Percentiles rank a stretch among this genome's conserved stretches.
These are phyloP conservation scores for Kwoniella botswanensis DNA, from an alignment of 768 basidiomycete species.

Conservation along the genomic window DNA sequence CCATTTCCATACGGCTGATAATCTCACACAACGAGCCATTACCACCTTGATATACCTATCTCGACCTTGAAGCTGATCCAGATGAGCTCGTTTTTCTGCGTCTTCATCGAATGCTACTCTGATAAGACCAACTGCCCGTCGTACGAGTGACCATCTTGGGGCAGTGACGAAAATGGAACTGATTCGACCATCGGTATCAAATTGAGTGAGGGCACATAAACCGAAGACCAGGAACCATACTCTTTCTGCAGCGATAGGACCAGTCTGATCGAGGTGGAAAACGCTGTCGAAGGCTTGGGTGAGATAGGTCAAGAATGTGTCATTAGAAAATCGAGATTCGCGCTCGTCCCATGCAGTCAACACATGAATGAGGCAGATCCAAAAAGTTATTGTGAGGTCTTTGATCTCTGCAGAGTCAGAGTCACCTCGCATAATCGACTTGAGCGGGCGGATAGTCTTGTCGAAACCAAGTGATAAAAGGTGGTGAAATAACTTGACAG, in stretches of 20 bases:
- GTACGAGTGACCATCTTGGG: conserved; percentile 69
- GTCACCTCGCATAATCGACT: conserved; percentile 57
- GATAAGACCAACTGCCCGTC: conserved; percentile 67
- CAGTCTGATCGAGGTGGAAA: conserved; percentile 38
- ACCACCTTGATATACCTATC: conserved; percentile 75
- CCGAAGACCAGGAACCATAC: conserved; percentile 75
- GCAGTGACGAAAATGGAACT: conserved; percentile 59
- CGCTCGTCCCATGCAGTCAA: conserved; percentile 59
- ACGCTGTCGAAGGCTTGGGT: conserved; percentile 29
- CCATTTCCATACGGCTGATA: conserved; percentile 82
- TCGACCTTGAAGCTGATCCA: conserved; percentile 65
- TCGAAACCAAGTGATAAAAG: conserved; percentile 67
- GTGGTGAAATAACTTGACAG: conserved; percentile 62
- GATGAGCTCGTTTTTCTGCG: conserved; percentile 50
- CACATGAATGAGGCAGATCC: conserved; percentile 76
- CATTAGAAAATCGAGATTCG: conserved; percentile 60
- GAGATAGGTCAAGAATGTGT: conserved; percentile 33
- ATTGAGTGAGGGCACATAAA: conserved; percentile 77
- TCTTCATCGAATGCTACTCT: conserved; percentile 63
- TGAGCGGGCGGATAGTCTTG: conserved; percentile 61
- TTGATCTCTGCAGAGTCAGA: conserved; percentile 57
- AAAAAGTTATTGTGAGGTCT: conserved; percentile 67
- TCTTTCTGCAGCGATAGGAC: conserved; percentile 63
- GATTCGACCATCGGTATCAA: conserved; percentile 68
- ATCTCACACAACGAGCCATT: conserved; percentile 72